These are phyloP conservation scores for Populus euphratica DNA, from an alignment of 345 rosid species.

Conservation along the genomic window DNA sequence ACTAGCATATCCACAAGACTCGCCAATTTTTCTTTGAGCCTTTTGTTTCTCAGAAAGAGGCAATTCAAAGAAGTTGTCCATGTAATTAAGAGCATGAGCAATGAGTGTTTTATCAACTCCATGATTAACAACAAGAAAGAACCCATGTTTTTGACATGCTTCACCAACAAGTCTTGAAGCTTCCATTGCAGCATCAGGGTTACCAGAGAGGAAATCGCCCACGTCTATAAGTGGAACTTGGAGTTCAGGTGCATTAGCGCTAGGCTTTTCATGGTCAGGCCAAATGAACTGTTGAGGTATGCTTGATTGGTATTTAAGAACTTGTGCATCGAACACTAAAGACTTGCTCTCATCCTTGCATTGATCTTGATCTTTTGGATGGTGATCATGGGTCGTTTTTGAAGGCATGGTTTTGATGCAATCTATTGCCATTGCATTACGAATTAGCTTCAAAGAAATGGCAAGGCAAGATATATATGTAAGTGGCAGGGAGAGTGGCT, in stretches of 20 bases:
- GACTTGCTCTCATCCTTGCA: conserved; percentile 11
- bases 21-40: conserved; percentile 77
- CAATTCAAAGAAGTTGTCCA: conserved; percentile 73
- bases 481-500: conserved; percentile 12
- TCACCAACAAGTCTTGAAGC: conserved; percentile 60
- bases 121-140: conserved; percentile 85
- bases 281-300: conserved; percentile 82
- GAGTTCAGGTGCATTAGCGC: conserved; percentile 49
- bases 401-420: conserved; percentile 20
- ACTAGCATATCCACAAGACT: conserved; percentile 88
- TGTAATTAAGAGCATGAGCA: conserved; percentile 54
- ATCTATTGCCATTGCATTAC: conserved; percentile 38
- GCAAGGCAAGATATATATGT: background rate
- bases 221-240: conserved; percentile 77
- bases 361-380: conserved; percentile 18
- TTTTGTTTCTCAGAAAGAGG: conserved; percentile 65
- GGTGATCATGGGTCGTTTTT: conserved; percentile 16
- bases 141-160: conserved; percentile 80
- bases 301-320: conserved; percentile 42
- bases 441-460: background rate
- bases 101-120: conserved; percentile 65
- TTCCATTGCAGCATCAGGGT: conserved; percentile 45
- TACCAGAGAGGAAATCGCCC: conserved; percentile 50
- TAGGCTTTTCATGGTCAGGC: conserved; percentile 81
- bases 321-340: conserved; percentile 67